Percentiles rank a stretch among this genome's conserved stretches.
phyloP scores from a whole-genome alignment of 2,329 filamentous ascomycete species.

The Clarireedia hainanense region DNA sequence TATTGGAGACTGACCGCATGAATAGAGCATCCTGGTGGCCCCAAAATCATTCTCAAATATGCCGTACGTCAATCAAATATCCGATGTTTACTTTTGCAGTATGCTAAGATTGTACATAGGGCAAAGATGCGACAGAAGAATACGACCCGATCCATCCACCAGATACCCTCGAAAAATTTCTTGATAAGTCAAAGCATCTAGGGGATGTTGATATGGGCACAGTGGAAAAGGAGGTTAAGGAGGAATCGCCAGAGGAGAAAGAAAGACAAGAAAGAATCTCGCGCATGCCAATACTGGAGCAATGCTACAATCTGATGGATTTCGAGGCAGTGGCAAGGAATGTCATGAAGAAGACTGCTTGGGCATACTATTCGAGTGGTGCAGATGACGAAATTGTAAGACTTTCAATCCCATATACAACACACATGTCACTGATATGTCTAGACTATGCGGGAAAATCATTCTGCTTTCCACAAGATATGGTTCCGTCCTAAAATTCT shows the following conservation, averaged over 20 bases:
- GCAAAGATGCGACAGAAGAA: constrained; percentile 87
- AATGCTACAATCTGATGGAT: constrained; percentile 91
- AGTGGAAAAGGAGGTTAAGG: constrained; percentile 59
- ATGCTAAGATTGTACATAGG: constrained; percentile 30
- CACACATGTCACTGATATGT: constrained; percentile 13
- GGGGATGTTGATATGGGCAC: constrained; percentile 85
- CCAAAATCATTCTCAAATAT: constrained; percentile 94
- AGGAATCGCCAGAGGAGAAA: constrained; percentile 61
- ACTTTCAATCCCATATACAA: constrained; percentile 2
- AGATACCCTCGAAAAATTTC: constrained; percentile 79
- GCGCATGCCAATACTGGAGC: constrained; percentile 70
- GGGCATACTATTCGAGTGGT: constrained; percentile 95
- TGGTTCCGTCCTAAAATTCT: constrained; percentile 91
- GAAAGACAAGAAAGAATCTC: constrained; percentile 67
- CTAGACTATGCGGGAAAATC: constrained; percentile 90
- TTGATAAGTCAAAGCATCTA: constrained; percentile 77
- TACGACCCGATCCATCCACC: constrained; percentile 86
- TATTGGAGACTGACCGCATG: not conserved
- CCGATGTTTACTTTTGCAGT: not conserved
- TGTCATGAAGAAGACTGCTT: constrained; percentile 93
- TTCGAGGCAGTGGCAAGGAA: constrained; percentile 87
- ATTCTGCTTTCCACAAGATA: constrained; percentile 92
- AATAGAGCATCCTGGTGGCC: constrained; percentile 76
- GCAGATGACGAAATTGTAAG: constrained; percentile 81
- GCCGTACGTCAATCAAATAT: constrained; percentile 42